Conservation (phyloP, 257 asterid species). For the Eustoma russellianum region DNA sequence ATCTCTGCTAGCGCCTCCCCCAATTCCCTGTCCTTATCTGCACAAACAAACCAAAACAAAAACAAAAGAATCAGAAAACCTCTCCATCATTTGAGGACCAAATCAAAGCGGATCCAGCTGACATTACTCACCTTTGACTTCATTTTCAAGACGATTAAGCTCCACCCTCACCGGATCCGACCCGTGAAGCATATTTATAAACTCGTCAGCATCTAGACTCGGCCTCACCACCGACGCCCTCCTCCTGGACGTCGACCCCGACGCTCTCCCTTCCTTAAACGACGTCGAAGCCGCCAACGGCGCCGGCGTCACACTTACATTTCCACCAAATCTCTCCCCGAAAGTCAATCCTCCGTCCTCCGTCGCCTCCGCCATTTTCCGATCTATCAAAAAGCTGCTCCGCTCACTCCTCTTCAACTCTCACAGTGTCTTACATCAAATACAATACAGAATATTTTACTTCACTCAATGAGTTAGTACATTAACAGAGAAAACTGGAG, state of each 20-base stretch:
- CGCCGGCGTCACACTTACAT: conserved; percentile 22
- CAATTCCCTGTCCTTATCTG: conserved; percentile 85
- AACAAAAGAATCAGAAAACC: conserved; percentile 5
- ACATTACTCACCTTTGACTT: conserved; percentile 82
- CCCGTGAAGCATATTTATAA: conserved; percentile 84
- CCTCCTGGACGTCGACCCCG: conserved; percentile 58
- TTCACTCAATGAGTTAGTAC: not conserved
- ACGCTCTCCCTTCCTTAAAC: conserved; percentile 48
- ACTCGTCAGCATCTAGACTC: conserved; percentile 92
- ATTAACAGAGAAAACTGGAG: not conserved
- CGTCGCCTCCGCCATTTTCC: conserved; percentile 76
- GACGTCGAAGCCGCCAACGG: conserved; percentile 68
- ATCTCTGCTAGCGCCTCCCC: conserved; percentile 85
- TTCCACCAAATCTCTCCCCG: conserved; percentile 53
- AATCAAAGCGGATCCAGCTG: conserved; percentile 70
- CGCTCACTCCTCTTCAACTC: conserved; percentile 1
- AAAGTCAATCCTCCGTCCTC: conserved; percentile 58
- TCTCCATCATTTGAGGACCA: conserved; percentile 14
- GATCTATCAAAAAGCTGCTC: conserved; percentile 31
- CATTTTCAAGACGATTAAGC: conserved; percentile 98
- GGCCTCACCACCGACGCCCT: conserved; percentile 74
- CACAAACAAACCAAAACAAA: conserved; percentile 14
- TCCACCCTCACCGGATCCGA: conserved; percentile 99
- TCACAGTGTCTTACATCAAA: conserved; percentile 20
- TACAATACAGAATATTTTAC: not conserved